These are phyloP conservation scores for Jimgerdemannia flammicorona DNA, from an alignment of 192 early-diverging fungal species.

Conservation along the genomic window DNA sequence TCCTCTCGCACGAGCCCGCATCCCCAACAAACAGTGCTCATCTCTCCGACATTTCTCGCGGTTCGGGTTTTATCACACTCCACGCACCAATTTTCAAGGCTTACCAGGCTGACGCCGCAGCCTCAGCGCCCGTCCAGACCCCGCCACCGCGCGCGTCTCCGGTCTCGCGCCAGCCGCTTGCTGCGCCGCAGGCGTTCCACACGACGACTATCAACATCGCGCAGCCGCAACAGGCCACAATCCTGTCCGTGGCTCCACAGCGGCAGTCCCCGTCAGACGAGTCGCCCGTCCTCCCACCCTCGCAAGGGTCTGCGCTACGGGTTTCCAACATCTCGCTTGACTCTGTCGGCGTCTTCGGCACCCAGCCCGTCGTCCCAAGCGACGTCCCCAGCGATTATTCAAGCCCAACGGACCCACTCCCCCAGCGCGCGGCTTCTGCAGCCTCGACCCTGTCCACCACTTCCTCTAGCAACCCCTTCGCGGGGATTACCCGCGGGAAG, in stretches of 20 bases:
- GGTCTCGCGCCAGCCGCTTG: background rate
- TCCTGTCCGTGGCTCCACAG: background rate
- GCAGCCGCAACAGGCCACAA: background rate
- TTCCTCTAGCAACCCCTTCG: background rate
- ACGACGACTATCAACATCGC: background rate
- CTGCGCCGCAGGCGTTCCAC: background rate
- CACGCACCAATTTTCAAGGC: slow-evolving; percentile 1
- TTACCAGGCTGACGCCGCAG: background rate
- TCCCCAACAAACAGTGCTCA: background rate
- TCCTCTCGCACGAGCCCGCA: background rate
- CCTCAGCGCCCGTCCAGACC: too few species aligned
- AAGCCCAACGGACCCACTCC: background rate
- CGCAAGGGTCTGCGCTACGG: background rate
- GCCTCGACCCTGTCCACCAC: background rate
- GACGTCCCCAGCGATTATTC: background rate
- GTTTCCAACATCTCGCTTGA: background rate
- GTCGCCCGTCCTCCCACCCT: background rate
- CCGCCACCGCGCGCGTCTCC: too few species aligned
- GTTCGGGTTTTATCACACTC: background rate
- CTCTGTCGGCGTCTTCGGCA: background rate
- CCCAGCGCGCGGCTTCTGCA: background rate
- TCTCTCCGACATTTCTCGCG: slow-evolving; percentile 2
- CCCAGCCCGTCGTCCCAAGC: background rate
- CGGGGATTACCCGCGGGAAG: background rate
- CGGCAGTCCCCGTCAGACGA: background rate